phyloP scores from a whole-genome alignment of 2,329 filamentous ascomycete species.

The Curvularia hawaiiensis region DNA sequence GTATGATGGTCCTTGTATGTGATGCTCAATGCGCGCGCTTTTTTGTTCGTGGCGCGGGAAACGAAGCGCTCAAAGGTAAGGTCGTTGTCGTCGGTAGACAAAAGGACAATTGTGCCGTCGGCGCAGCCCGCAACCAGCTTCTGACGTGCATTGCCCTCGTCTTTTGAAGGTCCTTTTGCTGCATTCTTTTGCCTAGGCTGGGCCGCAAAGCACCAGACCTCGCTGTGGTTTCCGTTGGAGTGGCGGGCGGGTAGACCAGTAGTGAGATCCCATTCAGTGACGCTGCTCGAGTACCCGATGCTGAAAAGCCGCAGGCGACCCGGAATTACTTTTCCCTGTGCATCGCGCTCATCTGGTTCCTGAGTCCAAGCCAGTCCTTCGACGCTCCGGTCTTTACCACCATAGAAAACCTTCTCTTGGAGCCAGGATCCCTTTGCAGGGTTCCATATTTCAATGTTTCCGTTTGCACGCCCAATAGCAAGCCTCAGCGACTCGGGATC shows the following conservation, averaged over 20 bases:
- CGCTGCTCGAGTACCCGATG: slow-evolving; percentile 88
- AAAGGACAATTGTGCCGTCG: slow-evolving; percentile 85
- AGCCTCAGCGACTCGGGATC: slow-evolving; percentile 71
- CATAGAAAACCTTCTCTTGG: slow-evolving; percentile 84
- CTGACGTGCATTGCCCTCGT: slow-evolving; percentile 42
- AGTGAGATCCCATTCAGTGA: slow-evolving; percentile 94
- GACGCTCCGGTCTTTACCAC: slow-evolving; percentile 83
- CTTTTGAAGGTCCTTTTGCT: slow-evolving; percentile 20
- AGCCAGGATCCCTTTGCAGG: slow-evolving; percentile 81
- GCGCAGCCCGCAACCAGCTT: slow-evolving; percentile 88
- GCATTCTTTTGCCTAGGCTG: slow-evolving; percentile 67
- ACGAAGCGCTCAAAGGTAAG: slow-evolving; percentile 80
- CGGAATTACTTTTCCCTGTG: slow-evolving; percentile 62
- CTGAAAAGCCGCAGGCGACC: slow-evolving; percentile 90
- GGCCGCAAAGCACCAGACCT: slow-evolving; percentile 94
- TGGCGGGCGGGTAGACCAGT: slow-evolving; percentile 78
- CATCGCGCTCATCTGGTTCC: slow-evolving; percentile 74
- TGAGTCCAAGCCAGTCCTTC: slow-evolving; percentile 93
- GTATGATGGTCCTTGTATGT: slow-evolving; percentile 84
- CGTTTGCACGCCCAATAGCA: slow-evolving; percentile 89
- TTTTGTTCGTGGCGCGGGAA: slow-evolving; percentile 78
- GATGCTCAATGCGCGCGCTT: slow-evolving; percentile 87
- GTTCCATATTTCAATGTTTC: slow-evolving; percentile 98
- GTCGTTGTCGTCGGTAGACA: slow-evolving; percentile 84
- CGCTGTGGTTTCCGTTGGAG: slow-evolving; percentile 89